These are phyloP conservation scores for Boechera stricta DNA, from an alignment of 345 rosid species.

Conservation along the genomic window DNA sequence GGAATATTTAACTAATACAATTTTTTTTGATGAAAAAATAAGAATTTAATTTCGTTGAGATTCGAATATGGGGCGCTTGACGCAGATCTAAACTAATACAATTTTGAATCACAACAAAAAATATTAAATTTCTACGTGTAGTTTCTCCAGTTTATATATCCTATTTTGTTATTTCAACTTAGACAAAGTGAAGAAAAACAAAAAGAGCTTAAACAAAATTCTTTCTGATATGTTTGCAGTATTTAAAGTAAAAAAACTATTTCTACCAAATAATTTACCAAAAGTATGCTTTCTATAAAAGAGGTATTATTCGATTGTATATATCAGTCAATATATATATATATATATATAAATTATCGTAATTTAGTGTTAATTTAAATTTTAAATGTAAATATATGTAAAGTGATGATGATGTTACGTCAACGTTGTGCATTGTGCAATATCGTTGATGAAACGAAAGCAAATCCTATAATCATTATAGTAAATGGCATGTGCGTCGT, in stretches of 20 bases:
- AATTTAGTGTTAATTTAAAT: too few relatives aligned
- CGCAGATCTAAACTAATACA: neutral
- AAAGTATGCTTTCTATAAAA: neutral
- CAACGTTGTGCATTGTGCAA: slow-evolving; percentile 29
- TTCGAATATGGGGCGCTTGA: too few relatives aligned
- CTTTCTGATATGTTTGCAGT: neutral
- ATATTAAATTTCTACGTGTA: too few relatives aligned
- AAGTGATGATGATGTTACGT: slow-evolving; percentile 37
- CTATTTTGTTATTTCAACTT: neutral
- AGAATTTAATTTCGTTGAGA: too few relatives aligned
- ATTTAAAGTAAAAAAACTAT: neutral
- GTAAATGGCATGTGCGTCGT: slow-evolving; percentile 39
- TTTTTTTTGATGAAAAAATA: too few relatives aligned
- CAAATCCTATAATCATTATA: slow-evolving; percentile 16
- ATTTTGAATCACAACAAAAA: neutral
- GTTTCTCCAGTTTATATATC: too few relatives aligned
- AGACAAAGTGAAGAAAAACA: neutral
- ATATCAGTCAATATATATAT: neutral
- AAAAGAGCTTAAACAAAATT: neutral
- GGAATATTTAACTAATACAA: too few relatives aligned
- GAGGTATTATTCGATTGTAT: neutral
- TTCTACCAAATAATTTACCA: neutral
- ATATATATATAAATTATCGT: too few relatives aligned
- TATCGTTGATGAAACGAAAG: slow-evolving; percentile 27
- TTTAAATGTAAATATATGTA: neutral